Conservation (phyloP, 805 yeast species). For the Candida hungchunana region DNA sequence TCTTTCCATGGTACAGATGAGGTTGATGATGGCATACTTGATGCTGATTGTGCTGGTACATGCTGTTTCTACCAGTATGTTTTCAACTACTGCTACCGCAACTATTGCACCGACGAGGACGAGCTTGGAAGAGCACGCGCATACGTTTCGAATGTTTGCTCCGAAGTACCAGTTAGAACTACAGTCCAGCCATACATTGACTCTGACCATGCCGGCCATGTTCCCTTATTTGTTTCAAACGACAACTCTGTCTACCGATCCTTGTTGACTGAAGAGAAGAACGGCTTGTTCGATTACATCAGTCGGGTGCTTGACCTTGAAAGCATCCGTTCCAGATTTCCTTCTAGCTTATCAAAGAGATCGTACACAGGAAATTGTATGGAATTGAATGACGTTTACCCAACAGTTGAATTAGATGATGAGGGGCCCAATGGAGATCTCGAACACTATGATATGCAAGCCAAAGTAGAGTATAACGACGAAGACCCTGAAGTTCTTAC, state of each 20-base stretch:
- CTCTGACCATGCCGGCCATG: not conserved
- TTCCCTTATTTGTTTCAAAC: constrained; percentile 16
- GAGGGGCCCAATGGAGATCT: too few species aligned
- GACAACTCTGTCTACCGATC: constrained; percentile 20
- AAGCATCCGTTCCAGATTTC: not conserved
- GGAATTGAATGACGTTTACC: not conserved
- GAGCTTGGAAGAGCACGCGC: constrained; percentile 13
- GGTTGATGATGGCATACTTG: constrained; percentile 5
- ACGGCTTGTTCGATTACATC: constrained; percentile 11
- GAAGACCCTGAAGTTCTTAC: too few species aligned
- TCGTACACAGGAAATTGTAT: too few species aligned
- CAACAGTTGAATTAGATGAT: too few species aligned
- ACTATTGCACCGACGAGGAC: constrained; percentile 17
- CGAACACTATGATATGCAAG: too few species aligned
- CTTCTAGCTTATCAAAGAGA: too few species aligned
- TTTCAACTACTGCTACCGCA: constrained; percentile 24
- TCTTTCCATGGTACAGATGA: constrained; percentile 1
- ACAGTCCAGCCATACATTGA: constrained; percentile 15
- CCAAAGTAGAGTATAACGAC: too few species aligned
- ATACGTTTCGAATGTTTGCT: constrained; percentile 14
- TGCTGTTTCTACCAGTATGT: constrained; percentile 25
- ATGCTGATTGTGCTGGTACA: constrained; percentile 23
- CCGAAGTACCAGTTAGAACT: constrained; percentile 13
- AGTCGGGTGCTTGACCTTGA: constrained; percentile 6
- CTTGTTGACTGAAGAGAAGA: constrained; percentile 17